phyloP scores from a whole-genome alignment of 371 early-diverging fungal genomes.

The Syncephalastrum contaminatum region DNA sequence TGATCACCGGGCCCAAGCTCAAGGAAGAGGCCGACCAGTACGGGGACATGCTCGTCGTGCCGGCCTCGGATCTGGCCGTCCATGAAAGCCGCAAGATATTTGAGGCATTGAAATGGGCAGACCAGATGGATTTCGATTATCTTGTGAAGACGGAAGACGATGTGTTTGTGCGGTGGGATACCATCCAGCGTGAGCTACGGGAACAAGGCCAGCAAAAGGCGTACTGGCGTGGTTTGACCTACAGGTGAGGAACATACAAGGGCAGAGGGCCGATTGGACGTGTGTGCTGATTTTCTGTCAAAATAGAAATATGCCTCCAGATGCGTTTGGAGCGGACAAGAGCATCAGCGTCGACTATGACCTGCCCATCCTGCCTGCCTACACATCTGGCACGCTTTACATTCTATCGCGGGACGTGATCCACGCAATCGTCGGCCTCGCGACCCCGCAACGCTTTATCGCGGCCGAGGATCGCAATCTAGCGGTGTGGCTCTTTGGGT shows the following conservation, averaged over 20 bases:
- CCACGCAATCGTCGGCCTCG: conserved; percentile 33
- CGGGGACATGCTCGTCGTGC: conserved; percentile 55
- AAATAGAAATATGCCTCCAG: conserved; percentile 48
- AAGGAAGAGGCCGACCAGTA: conserved; percentile 47
- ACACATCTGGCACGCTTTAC: conserved; percentile 54
- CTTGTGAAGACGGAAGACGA: conserved; percentile 64
- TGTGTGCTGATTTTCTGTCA: too few relatives aligned
- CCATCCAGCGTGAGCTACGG: conserved; percentile 36
- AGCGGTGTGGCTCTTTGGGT: conserved; percentile 61
- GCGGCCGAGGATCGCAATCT: conserved; percentile 53
- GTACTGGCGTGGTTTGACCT: conserved; percentile 60
- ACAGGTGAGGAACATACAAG: conserved; percentile 39
- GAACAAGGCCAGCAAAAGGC: conserved; percentile 31
- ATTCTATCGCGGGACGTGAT: conserved; percentile 55
- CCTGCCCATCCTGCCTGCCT: conserved; percentile 57
- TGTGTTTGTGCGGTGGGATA: conserved; percentile 64
- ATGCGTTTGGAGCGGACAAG: conserved; percentile 19
- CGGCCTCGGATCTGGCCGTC: conserved; percentile 49
- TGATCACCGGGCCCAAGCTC: conserved; percentile 38
- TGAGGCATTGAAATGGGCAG: conserved; percentile 54
- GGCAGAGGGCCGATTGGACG: too few relatives aligned
- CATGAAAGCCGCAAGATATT: conserved; percentile 56
- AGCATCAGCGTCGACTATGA: conserved; percentile 30
- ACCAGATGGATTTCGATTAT: conserved; percentile 46
- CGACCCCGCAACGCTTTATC: conserved; percentile 47